Evolutionary conservation across 139 green algal genomes (phyloP).

Genomic region (Diplosphaera chodatii): DNA sequence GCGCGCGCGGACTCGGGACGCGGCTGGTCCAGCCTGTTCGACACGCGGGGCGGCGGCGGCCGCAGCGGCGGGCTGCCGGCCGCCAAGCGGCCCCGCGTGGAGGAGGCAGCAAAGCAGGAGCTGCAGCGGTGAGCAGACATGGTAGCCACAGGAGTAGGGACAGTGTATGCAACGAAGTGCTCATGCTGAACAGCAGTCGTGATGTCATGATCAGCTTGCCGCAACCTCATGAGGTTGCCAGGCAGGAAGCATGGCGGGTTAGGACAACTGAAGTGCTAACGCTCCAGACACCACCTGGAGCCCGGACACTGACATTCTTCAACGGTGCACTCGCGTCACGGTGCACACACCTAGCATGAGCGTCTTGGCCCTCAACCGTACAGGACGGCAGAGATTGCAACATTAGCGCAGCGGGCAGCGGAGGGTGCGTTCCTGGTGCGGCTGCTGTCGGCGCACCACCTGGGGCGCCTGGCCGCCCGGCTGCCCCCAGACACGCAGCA

Average conservation of each 20-base stretch:
- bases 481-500: constrained; percentile 10
- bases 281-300: too few relatives aligned
- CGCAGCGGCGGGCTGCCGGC: constrained; percentile 6
- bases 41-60: not conserved
- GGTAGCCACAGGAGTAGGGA: too few relatives aligned
- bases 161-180: too few relatives aligned
- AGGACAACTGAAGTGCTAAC: too few relatives aligned
- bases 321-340: too few relatives aligned
- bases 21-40: constrained; percentile 4
- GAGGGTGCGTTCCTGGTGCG: constrained; percentile 62
- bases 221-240: too few relatives aligned
- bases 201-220: too few relatives aligned
- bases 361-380: not conserved
- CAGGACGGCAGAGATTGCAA: constrained; percentile 32
- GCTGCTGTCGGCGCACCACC: constrained; percentile 32
- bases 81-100: constrained; percentile 65
- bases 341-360: too few relatives aligned
- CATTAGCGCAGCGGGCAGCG: constrained; percentile 42
- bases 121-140: constrained; percentile 50
- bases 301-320: too few relatives aligned
- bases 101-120: constrained; percentile 57
- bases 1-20: not conserved
- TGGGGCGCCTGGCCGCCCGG: constrained; percentile 44
- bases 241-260: too few relatives aligned
- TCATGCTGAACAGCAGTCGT: too few relatives aligned